Conservation (phyloP, 2,329 filamentous ascomycete species). For the Scedosporium dehoogii region DNA sequence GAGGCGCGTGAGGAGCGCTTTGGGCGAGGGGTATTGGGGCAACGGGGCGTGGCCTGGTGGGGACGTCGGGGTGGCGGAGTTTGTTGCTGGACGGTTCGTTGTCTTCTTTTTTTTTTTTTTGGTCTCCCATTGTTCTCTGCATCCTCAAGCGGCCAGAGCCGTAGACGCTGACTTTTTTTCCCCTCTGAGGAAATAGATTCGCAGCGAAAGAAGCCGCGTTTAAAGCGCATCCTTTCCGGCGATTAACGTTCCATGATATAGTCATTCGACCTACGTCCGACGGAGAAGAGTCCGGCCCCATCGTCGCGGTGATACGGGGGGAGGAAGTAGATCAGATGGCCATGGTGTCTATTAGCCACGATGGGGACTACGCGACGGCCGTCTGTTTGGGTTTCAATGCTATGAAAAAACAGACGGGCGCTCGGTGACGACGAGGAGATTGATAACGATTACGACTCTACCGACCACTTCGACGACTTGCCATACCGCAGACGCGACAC, state of each 20-base stretch:
- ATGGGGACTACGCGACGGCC: slow-evolving; percentile 70
- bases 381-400: slow-evolving; percentile 42
- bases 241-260: slow-evolving; percentile 54
- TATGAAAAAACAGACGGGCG: background rate
- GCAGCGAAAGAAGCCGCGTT: slow-evolving; percentile 68
- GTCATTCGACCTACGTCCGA: slow-evolving; percentile 21
- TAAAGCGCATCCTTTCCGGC: slow-evolving; percentile 56
- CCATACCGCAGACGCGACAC: too few relatives aligned
- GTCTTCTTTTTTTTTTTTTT: background rate
- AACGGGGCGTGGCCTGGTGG: background rate
- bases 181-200: slow-evolving; percentile 34
- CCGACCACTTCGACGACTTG: too few relatives aligned
- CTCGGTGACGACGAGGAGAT: background rate
- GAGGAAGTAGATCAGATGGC: slow-evolving; percentile 41
- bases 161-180: background rate
- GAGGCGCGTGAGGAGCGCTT: slow-evolving; percentile 4
- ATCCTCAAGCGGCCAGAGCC: background rate
- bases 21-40: background rate
- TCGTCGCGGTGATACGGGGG: slow-evolving; percentile 3
- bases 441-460: background rate
- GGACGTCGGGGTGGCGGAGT: slow-evolving; percentile 16
- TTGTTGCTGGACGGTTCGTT: slow-evolving; percentile 25
- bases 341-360: slow-evolving; percentile 75
- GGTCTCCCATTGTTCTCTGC: background rate
- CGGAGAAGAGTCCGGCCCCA: slow-evolving; percentile 1